A percentile compares a stretch with the other conserved stretches of the same genome.
Evolutionary conservation across 768 basidiomycete species (phyloP).

Genomic region (Tricholomella constricta): DNA sequence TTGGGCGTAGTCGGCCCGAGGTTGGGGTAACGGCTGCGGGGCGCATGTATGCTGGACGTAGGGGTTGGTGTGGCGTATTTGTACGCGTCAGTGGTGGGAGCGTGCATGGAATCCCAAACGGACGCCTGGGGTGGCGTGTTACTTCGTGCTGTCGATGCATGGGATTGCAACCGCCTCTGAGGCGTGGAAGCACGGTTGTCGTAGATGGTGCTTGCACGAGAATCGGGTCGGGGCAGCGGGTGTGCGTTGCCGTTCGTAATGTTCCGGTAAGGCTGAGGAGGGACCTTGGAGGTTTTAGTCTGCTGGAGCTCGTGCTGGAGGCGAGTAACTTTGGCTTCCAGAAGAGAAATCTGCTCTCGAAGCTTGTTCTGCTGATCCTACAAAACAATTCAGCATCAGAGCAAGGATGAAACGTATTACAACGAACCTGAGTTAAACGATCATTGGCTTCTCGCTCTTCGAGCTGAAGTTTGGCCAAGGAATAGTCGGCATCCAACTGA

Average conservation of each 20-base stretch:
- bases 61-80: slow-evolving; percentile 24
- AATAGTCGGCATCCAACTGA: slow-evolving; percentile 73
- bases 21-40: slow-evolving; percentile 37
- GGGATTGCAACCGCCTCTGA: slow-evolving; percentile 38
- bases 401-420: slow-evolving; percentile 4
- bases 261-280: slow-evolving; percentile 39
- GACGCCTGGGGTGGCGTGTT: slow-evolving; percentile 55
- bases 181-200: slow-evolving; percentile 54
- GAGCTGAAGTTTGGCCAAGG: slow-evolving; percentile 66
- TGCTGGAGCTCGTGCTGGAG: slow-evolving; percentile 63
- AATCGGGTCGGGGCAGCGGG: slow-evolving; percentile 67
- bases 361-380: slow-evolving; percentile 75
- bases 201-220: slow-evolving; percentile 68
- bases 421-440: slow-evolving; percentile 61
- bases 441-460: slow-evolving; percentile 77
- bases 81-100: slow-evolving; percentile 35
- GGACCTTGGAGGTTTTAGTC: slow-evolving; percentile 33
- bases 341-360: slow-evolving; percentile 61
- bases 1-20: slow-evolving; percentile 40
- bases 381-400: slow-evolving; percentile 1
- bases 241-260: slow-evolving; percentile 44
- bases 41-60: slow-evolving; percentile 31
- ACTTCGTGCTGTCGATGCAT: slow-evolving; percentile 39
- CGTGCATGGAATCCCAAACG: slow-evolving; percentile 75
- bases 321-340: slow-evolving; percentile 61